These are phyloP conservation scores for Raddia guianensis DNA, from an alignment of 176 grass and related monocot genomes.

Conservation along the genomic window DNA sequence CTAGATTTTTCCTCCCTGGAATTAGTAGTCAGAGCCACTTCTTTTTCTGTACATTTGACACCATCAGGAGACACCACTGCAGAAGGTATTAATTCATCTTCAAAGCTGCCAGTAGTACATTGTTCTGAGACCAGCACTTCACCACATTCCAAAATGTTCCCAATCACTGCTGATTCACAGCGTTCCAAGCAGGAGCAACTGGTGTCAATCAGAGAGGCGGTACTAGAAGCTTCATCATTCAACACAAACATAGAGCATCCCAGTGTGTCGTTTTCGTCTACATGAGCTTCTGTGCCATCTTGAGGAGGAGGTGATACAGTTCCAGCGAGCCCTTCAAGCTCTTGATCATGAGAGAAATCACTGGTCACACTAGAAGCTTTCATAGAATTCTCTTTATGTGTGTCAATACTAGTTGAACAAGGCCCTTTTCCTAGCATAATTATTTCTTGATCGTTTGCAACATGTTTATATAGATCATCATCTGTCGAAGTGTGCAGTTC, in stretches of 20 bases:
- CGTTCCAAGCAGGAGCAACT: conserved; percentile 21
- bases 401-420: conserved; percentile 43
- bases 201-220: conserved; percentile 3
- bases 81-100: conserved; percentile 27
- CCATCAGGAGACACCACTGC: conserved; percentile 30
- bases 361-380: conserved; percentile 22
- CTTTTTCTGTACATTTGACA: conserved; percentile 30
- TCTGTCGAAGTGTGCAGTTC: conserved; percentile 35
- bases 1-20: conserved; percentile 35
- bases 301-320: conserved; percentile 25
- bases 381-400: conserved; percentile 37
- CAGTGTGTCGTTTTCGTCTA: conserved; percentile 7
- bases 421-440: conserved; percentile 33
- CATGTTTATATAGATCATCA: conserved; percentile 41
- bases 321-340: conserved; percentile 25
- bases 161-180: conserved; percentile 30
- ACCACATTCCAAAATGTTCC: conserved; percentile 26
- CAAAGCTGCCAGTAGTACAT: conserved; percentile 30
- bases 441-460: conserved; percentile 30
- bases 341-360: conserved; percentile 42
- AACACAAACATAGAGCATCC: not conserved
- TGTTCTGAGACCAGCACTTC: conserved; percentile 52
- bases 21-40: conserved; percentile 28
- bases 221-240: conserved; percentile 30
- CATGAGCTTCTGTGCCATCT: conserved; percentile 26